Percentiles rank a stretch among this genome's conserved stretches.
These are phyloP conservation scores for Tubosaeta sp. DNA, from an alignment of 768 basidiomycete genomes.

Conservation along the genomic window DNA sequence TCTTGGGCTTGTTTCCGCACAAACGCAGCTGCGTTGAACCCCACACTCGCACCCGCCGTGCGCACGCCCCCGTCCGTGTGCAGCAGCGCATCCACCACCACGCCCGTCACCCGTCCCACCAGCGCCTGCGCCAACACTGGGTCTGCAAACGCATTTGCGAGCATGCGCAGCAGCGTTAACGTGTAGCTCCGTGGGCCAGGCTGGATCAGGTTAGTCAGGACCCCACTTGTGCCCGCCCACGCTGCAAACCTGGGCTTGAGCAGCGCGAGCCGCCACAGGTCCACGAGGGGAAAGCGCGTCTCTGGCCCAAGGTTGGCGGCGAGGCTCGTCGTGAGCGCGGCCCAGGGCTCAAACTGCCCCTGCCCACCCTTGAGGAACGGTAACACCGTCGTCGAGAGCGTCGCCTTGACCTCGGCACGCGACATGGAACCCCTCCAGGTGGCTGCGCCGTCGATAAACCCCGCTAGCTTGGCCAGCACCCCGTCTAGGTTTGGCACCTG, in stretches of 20 bases:
- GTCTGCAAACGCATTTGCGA: slow-evolving; percentile 63
- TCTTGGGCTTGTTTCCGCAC: slow-evolving; percentile 51
- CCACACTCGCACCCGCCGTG: slow-evolving; percentile 76
- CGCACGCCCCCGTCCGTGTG: slow-evolving; percentile 65
- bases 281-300: slow-evolving; percentile 74
- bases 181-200: slow-evolving; percentile 50
- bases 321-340: slow-evolving; percentile 43
- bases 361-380: slow-evolving; percentile 54
- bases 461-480: slow-evolving; percentile 54
- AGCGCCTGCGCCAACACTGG: slow-evolving; percentile 35
- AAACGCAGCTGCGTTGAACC: slow-evolving; percentile 68
- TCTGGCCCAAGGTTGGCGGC: slow-evolving; percentile 43
- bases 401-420: slow-evolving; percentile 42
- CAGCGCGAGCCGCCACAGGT: slow-evolving; percentile 77
- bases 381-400: slow-evolving; percentile 44
- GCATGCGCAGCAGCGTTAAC: slow-evolving; percentile 62
- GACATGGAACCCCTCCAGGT: slow-evolving; percentile 31
- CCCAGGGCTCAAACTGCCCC: slow-evolving; percentile 35
- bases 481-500: slow-evolving; percentile 68
- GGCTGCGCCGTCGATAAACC: slow-evolving; percentile 53
- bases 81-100: slow-evolving; percentile 55
- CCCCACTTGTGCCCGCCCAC: slow-evolving; percentile 40
- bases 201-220: slow-evolving; percentile 44
- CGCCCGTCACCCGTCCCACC: no score
- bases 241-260: slow-evolving; percentile 56